Evolutionary conservation across 106 monocot species (phyloP).

Genomic region (Dioscorea zingiberensis): DNA sequence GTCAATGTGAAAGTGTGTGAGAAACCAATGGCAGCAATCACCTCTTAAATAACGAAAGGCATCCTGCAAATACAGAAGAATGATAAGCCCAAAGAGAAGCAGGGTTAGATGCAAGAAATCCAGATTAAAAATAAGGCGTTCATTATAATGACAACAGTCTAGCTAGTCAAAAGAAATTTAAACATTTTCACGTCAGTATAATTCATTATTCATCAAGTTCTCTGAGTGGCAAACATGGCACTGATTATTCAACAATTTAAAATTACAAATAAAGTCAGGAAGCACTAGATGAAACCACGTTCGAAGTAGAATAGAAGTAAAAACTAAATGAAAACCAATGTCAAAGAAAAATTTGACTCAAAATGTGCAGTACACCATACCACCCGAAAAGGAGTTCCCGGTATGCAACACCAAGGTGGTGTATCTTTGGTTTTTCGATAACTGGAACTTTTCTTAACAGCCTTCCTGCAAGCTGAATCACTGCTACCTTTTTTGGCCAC

Average conservation of each 20-base stretch:
- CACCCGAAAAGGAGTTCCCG: constrained; percentile 97
- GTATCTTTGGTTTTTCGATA: constrained; percentile 44
- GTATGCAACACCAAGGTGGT: constrained; percentile 86
- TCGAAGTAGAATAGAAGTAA: no score
- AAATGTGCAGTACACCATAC: constrained; percentile 22
- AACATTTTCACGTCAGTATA: no score
- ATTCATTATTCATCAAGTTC: no score
- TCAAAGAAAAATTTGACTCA: no score
- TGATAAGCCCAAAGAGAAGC: no score
- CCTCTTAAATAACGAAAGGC: constrained; percentile 86
- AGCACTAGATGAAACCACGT: no score
- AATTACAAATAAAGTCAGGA: no score
- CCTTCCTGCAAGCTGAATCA: constrained; percentile 18
- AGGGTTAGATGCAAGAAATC: no score
- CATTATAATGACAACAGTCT: neutral
- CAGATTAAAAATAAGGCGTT: neutral
- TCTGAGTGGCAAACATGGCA: no score
- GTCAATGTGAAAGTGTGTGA: constrained; percentile 95
- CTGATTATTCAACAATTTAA: no score
- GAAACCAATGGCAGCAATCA: constrained; percentile 91
- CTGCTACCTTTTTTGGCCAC: constrained; percentile 19
- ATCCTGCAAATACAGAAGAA: constrained; percentile 51
- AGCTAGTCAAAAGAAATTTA: no score
- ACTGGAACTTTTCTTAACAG: constrained; percentile 7
- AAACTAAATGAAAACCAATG: no score